Evolutionary conservation across 805 yeast genomes (phyloP), one percentile per base, ranked within the genome.

Genomic region (Ogataea methanolica): DNA sequence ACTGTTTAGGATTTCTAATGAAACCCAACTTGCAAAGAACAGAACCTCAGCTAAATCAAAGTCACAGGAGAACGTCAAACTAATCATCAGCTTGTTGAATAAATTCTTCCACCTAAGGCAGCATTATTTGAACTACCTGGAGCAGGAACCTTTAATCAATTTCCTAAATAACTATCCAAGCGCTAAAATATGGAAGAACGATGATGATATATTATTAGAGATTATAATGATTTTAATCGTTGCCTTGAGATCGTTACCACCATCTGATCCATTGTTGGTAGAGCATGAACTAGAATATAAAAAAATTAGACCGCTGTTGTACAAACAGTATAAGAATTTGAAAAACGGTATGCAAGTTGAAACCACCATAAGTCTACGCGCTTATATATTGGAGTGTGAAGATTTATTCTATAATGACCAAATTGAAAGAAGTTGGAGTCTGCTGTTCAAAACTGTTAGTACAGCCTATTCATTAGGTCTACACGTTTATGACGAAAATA

Each of bases 361-460:
- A 54, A 72, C 80, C 1, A 66, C 72, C 7, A 61, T 70, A n/a
- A 74, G 79, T 5, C 67, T 77, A 22, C 73, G 75, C 52, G 71
- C 79, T 2, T 75, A 75, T 50, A 72, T 76, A 7, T 62, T 78
- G 42, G 78, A 77, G 51, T 72, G 79, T 22, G 82, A 76, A 54
- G 76, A 74, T 67, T 67, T 73, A 44, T 76, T 75, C 50, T 69
- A 68, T 43, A 72, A 74, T 52, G 76, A 73, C 47, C 69, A 71
- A 42, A 75, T 74, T 52, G 82, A 78, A 54, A 74, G 74, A 49
- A 66, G 76, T 46, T 78, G 82, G 82, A 69, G 72, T 21, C 67
- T 72, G 64, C 61, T 77, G 63, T 78, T 76, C 51, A 76, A 72
- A 50, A 61, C 73, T 21, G 76, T 78, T 38, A 68, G 79, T 16